Percentiles rank a stretch among this genome's conserved stretches.
phyloP scores from a whole-genome alignment of 140 eudicot genomes.

The Oenanthe javanica region DNA sequence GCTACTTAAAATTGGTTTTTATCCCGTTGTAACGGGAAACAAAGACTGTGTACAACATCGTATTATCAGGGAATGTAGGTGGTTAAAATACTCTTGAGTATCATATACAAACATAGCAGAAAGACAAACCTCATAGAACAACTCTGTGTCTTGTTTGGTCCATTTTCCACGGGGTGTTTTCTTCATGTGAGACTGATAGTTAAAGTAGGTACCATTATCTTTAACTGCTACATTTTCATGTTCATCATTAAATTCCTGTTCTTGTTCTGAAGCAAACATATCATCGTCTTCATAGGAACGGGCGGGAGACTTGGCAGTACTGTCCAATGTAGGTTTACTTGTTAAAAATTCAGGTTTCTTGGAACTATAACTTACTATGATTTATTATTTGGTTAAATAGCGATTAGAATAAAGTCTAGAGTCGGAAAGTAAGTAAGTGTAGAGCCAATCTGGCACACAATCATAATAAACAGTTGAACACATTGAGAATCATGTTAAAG shows the following conservation, averaged over 20 bases:
- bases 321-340: conserved; percentile 21
- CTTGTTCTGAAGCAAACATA: conserved; percentile 29
- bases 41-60: neutral
- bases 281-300: conserved; percentile 28
- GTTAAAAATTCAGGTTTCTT: neutral
- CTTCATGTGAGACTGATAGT: conserved; percentile 60
- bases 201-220: conserved; percentile 33
- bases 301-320: conserved; percentile 25
- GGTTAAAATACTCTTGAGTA: neutral
- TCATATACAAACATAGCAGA: neutral
- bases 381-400: neutral
- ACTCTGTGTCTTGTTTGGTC: conserved; percentile 83
- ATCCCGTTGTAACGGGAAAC: neutral
- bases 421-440: neutral
- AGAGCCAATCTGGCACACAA: neutral
- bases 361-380: neutral
- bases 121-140: conserved; percentile 62
- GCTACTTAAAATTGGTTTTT: neutral
- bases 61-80: neutral
- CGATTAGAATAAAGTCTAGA: neutral
- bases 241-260: conserved; percentile 24
- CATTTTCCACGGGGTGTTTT: conserved; percentile 55
- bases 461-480: neutral
- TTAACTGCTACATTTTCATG: conserved; percentile 20
- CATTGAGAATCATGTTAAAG: neutral